Evolutionary conservation across 2,329 filamentous ascomycete genomes (phyloP), one percentile per base, ranked within the genome.

Genomic region (Massarina eburnea): DNA sequence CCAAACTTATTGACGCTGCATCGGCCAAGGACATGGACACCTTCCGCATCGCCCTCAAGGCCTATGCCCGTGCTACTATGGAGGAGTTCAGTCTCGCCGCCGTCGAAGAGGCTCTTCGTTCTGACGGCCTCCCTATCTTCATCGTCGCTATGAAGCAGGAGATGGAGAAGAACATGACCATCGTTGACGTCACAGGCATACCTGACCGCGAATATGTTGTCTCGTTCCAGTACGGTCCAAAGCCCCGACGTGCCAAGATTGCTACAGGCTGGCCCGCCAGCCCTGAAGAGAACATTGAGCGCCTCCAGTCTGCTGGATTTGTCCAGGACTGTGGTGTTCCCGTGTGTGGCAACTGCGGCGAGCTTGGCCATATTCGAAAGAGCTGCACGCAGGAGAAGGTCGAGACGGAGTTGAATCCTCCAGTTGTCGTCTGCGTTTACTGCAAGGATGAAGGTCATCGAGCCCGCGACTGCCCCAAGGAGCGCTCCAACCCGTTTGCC

Each of bases 281-380:
- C 20, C 60, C 73, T 0, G 79, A 79, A 12, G 82, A 88, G 59
- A 86, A 89, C 55, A 48, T 85, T 3, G 68, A 75, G 51, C 83
- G 86, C 26, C 78, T 90, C n/a, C 70, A 73, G 2, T 78, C 88
- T 51, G 84, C 84, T 35, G 86, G 86, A 3, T 81, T 85, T 49
- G 73, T 82, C 12, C 79, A 85, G 22, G 75, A 83, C 42, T 76
- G 79, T 34, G 79, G 80, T 36, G 65, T 85, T 26, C 74, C 79
- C 0, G 78, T 82, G 51, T 90, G 86, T 69, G 58, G 47, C 49
- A 86, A 86, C 67, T 89, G 86, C 60, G 73, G 76, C 17, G 79
- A 84, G 54, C 67, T 84, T 22, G 86, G 86, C 0, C 86, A 90
- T 51, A 75, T 71, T 21, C 57, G 72, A n/a, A 84, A 81, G 68